phyloP scores from a whole-genome alignment of 139 green algal species.

The Pycnococcus provasolii region DNA sequence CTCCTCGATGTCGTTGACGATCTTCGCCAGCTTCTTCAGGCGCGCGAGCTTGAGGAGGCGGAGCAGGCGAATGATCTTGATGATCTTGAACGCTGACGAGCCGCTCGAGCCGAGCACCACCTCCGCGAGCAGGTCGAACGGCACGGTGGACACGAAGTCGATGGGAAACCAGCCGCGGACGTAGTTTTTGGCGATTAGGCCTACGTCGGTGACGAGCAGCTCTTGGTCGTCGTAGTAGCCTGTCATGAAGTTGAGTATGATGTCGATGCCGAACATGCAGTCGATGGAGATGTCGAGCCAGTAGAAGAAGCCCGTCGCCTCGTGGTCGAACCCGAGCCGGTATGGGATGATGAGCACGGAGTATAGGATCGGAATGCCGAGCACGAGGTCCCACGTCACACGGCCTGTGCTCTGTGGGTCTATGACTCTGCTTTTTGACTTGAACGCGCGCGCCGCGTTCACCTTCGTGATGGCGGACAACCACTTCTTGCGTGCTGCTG shows the following conservation, averaged over 20 bases:
- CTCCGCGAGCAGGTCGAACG: constrained; percentile 27
- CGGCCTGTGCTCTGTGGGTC: neutral
- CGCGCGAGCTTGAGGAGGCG: constrained; percentile 26
- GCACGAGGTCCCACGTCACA: constrained; percentile 2
- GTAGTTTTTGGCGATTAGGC: constrained; percentile 21
- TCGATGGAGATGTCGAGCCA: neutral
- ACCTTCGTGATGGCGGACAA: no score
- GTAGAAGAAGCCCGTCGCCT: neutral
- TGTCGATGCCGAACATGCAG: constrained; percentile 8
- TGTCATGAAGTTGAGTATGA: constrained; percentile 11
- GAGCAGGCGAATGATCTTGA: constrained; percentile 27
- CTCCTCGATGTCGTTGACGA: constrained; percentile 26
- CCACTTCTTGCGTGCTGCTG: no score
- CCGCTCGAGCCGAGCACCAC: constrained; percentile 10
- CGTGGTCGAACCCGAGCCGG: constrained; percentile 6
- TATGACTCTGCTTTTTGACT: neutral
- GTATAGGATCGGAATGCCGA: constrained; percentile 9
- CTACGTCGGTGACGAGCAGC: constrained; percentile 9
- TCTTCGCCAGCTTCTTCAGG: constrained; percentile 19
- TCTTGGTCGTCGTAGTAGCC: constrained; percentile 7
- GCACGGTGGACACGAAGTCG: constrained; percentile 36
- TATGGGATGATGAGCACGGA: constrained; percentile 4
- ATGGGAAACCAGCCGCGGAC: constrained; percentile 30
- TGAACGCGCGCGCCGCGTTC: no score
- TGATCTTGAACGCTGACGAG: constrained; percentile 4